phyloP scores from a whole-genome alignment of 192 early-diverging fungal species.

The Podila epigama region DNA sequence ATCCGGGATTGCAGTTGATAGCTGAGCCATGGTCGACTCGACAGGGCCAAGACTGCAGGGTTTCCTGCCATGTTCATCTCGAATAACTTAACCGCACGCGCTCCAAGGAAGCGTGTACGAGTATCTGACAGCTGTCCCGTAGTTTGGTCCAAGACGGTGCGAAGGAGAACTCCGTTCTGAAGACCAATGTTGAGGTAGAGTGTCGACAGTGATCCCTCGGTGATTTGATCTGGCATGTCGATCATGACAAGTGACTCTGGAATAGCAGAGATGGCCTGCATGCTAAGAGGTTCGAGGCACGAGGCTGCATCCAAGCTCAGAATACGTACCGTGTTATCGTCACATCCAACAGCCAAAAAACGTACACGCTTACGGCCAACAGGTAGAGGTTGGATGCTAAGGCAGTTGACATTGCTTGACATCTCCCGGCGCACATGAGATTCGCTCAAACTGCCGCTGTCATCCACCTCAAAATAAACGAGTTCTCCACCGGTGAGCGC shows the following conservation, averaged over 20 bases:
- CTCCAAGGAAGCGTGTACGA: slow-evolving; percentile 85
- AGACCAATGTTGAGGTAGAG: slow-evolving; percentile 89
- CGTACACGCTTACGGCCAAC: slow-evolving; percentile 73
- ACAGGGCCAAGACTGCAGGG: slow-evolving; percentile 83
- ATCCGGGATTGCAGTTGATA: slow-evolving; percentile 78
- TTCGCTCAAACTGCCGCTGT: slow-evolving; percentile 82
- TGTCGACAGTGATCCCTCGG: slow-evolving; percentile 62
- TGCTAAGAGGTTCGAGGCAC: slow-evolving; percentile 77
- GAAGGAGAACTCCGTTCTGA: slow-evolving; percentile 87
- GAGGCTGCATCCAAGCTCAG: slow-evolving; percentile 81
- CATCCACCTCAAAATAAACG: slow-evolving; percentile 95
- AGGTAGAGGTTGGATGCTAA: slow-evolving; percentile 84
- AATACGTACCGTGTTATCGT: slow-evolving; percentile 91
- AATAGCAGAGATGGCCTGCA: slow-evolving; percentile 74
- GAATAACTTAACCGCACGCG: slow-evolving; percentile 84
- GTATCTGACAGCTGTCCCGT: slow-evolving; percentile 86
- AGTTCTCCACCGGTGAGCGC: slow-evolving; percentile 84
- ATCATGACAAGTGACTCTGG: slow-evolving; percentile 80
- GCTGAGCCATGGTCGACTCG: slow-evolving; percentile 88
- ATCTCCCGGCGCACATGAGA: slow-evolving; percentile 81
- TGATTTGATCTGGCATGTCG: slow-evolving; percentile 81
- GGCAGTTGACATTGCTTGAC: slow-evolving; percentile 70
- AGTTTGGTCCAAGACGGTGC: slow-evolving; percentile 82
- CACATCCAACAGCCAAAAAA: slow-evolving; percentile 92
- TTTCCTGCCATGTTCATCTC: slow-evolving; percentile 68